A percentile compares a stretch with the other conserved stretches of the same genome.
Conservation (phyloP, 768 basidiomycete species). For the Calocybe gangraenosa region DNA sequence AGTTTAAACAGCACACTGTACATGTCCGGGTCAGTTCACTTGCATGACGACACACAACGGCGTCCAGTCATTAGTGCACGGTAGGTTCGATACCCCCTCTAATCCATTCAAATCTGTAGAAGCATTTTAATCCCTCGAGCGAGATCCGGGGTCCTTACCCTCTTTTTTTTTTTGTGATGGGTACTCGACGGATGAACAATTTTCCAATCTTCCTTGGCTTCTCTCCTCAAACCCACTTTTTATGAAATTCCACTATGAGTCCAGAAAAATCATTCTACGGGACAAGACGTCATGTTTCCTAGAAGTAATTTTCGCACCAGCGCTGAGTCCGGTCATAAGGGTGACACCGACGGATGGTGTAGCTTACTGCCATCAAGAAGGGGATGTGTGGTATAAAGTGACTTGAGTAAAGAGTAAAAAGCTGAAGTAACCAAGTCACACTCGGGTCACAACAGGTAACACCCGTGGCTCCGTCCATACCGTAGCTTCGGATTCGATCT, state of each 20-base stretch:
- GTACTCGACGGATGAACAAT: slow-evolving; percentile 74
- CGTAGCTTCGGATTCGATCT: too few relatives aligned
- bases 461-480: too few relatives aligned
- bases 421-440: too few relatives aligned
- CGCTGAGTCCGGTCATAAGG: too few relatives aligned
- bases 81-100: slow-evolving; percentile 47
- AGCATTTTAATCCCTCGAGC: slow-evolving; percentile 12
- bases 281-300: slow-evolving; percentile 99
- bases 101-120: slow-evolving; percentile 54
- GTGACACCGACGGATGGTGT: too few relatives aligned
- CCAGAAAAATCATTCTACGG: slow-evolving; percentile 86
- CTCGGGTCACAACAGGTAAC: too few relatives aligned
- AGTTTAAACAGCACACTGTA: too few relatives aligned
- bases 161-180: slow-evolving; percentile 38
- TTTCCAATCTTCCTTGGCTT: slow-evolving; percentile 81
- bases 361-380: too few relatives aligned
- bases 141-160: neutral
- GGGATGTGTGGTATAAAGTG: too few relatives aligned
- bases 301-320: slow-evolving; percentile 75
- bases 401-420: too few relatives aligned
- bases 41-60: slow-evolving; percentile 64
- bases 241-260: slow-evolving; percentile 65
- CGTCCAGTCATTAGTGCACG: slow-evolving; percentile 45
- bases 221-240: slow-evolving; percentile 58
- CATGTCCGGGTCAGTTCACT: slow-evolving; percentile 80